A percentile compares a stretch with the other conserved stretches of the same genome.
These are phyloP conservation scores for Flaveria trinervia DNA, from an alignment of 129 eudicot species.

Conservation along the genomic window DNA sequence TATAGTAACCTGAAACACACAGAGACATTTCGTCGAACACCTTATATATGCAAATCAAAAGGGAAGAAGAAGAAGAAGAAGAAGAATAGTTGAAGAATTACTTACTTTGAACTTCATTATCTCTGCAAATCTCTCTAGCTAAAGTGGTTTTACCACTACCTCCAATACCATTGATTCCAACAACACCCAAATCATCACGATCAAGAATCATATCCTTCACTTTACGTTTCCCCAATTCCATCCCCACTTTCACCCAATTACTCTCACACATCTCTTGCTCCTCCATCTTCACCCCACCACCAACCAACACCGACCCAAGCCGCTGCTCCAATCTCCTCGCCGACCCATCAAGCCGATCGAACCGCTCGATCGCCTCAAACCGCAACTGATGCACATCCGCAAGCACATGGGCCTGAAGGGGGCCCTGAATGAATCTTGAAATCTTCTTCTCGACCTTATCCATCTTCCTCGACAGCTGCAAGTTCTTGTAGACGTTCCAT, in stretches of 20 bases:
- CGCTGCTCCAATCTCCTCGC: slow-evolving; percentile 54
- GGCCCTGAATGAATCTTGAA: slow-evolving; percentile 54
- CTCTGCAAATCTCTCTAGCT: slow-evolving; percentile 68
- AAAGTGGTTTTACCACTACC: slow-evolving; percentile 92
- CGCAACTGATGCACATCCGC: slow-evolving; percentile 86
- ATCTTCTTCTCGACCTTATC: slow-evolving; percentile 75
- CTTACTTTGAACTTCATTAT: slow-evolving; percentile 65
- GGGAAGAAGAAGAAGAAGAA: too few relatives aligned
- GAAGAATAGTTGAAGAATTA: not conserved
- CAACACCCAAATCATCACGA: slow-evolving; percentile 41
- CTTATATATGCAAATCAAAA: not conserved
- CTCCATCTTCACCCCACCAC: slow-evolving; percentile 48
- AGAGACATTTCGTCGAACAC: not conserved
- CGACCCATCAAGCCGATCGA: slow-evolving; percentile 58
- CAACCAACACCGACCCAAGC: slow-evolving; percentile 62
- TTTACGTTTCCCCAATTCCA: slow-evolving; percentile 68
- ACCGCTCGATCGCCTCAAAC: slow-evolving; percentile 62
- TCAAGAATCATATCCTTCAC: slow-evolving; percentile 68
- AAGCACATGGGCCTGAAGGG: slow-evolving; percentile 76
- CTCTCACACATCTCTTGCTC: slow-evolving; percentile 58
- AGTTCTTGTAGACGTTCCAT: slow-evolving; percentile 78
- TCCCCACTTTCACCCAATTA: slow-evolving; percentile 47
- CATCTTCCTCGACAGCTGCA: slow-evolving; percentile 63
- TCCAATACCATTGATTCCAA: slow-evolving; percentile 84
- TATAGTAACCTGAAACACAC: slow-evolving; percentile 56